phyloP scores from a whole-genome alignment of 192 early-diverging fungal species.

The Haplosporangium gracile region DNA sequence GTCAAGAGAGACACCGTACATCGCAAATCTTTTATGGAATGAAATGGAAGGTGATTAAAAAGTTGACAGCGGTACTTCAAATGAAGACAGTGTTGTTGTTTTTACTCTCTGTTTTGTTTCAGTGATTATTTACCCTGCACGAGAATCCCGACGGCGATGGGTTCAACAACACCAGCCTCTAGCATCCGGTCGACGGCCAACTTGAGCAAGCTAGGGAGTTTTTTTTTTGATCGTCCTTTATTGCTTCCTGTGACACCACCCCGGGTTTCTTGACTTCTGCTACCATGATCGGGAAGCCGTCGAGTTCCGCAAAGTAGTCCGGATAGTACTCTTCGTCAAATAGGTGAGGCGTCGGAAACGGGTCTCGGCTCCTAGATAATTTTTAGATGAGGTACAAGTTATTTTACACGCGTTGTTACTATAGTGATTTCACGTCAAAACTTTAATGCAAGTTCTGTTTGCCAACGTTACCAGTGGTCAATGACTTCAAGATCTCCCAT shows the following conservation, averaged over 20 bases:
- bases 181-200: not conserved
- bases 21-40: not conserved
- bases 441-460: no score
- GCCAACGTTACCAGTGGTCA: constrained; percentile 3
- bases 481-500: constrained; percentile 11
- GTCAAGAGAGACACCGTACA: not conserved
- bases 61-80: no score
- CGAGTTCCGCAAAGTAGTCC: constrained; percentile 2
- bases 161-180: not conserved
- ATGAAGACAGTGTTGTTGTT: no score
- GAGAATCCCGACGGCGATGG: not conserved
- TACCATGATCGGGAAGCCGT: not conserved
- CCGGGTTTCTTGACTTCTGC: constrained; percentile 14
- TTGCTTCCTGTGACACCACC: not conserved
- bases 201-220: constrained; percentile 9
- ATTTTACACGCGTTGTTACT: no score
- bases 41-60: not conserved
- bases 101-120: no score
- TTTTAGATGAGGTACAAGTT: no score
- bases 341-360: not conserved
- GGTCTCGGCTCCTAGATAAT: not conserved
- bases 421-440: no score
- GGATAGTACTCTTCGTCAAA: constrained; percentile 8
- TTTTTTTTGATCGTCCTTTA: not conserved
- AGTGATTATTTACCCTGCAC: no score